Evolutionary conservation across 805 yeast species (phyloP).

Genomic region (Kazachstania kunashirensis): DNA sequence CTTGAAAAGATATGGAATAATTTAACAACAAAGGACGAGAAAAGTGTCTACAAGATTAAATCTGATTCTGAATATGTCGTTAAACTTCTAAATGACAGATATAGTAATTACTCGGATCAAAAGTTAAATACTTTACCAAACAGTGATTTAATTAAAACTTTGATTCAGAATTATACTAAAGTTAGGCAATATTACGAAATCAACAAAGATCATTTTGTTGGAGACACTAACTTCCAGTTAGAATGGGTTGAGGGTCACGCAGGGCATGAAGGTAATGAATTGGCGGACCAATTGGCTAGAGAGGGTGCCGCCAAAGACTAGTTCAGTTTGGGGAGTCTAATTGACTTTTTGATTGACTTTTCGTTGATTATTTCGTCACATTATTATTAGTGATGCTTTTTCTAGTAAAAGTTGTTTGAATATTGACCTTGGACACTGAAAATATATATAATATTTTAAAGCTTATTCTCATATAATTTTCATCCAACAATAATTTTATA

Average conservation of each 20-base stretch:
- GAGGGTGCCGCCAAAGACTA: slow-evolving; percentile 39
- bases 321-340: too few relatives aligned
- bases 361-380: too few relatives aligned
- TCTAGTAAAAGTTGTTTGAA: too few relatives aligned
- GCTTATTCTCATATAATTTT: too few relatives aligned
- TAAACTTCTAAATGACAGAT: slow-evolving; percentile 50
- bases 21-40: slow-evolving; percentile 12
- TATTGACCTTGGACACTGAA: too few relatives aligned
- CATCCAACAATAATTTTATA: too few relatives aligned
- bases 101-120: slow-evolving; percentile 42
- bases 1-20: slow-evolving; percentile 33
- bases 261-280: slow-evolving; percentile 61
- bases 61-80: slow-evolving; percentile 68
- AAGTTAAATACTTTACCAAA: slow-evolving; percentile 19
- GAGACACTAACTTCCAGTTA: slow-evolving; percentile 35
- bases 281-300: slow-evolving; percentile 68
- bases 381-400: too few relatives aligned
- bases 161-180: slow-evolving; percentile 34
- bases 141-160: slow-evolving; percentile 24
- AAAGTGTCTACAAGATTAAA: slow-evolving; percentile 34
- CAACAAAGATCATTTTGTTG: slow-evolving; percentile 18
- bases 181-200: slow-evolving; percentile 33
- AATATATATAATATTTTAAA: too few relatives aligned
- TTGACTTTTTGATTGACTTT: too few relatives aligned
- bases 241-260: slow-evolving; percentile 66